Base-by-base conservation (phyloP, 148 eudicot species). In the Dysphania ambrosioides region DNA sequence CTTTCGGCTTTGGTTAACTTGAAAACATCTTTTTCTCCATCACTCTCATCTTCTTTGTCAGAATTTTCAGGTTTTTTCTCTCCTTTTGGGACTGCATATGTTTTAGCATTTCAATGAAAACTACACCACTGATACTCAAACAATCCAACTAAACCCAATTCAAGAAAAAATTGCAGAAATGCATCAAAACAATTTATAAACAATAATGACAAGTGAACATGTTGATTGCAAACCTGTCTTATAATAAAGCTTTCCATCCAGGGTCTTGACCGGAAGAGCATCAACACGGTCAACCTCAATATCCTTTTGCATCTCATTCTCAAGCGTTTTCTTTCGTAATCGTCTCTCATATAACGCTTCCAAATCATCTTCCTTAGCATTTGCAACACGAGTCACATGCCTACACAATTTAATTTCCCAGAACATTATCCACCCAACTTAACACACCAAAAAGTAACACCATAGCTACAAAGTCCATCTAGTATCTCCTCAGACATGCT, bases 181-280 rank as follows among this genome's bases (percentile, higher is more conserved):
- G 32, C 27, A 56, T 15, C 16, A 11, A 36, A 36, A 36, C 5
- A 36, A 36, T 36, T n/a, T 8, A 36, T 4, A 47, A 15, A 47
- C n/a, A 57, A 3, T 9, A 79, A 4, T 47, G 29, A 29, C 62
- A 79, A 0, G 26, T 2, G 8, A 26, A 72, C 42, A 5, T n/a
- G 24, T 40, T 35, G 31, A 55, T 6, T 72, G 8, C 80, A 56
- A 62, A 92, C 98, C 92, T 79, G 83, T 87, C 82, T 84, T 86
- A 73, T 85, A 95, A 76, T 75, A 67, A 73, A 95, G 85, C 72
- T 87, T 68, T 55, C 98, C 98, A 58, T 92, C 97, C 61, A 85
- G 71, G 4, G 93, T 90, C 85, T 95, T 95, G 27, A 95, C 92
- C 12, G 98, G 98, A 75, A 94, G 97, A 1, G 93, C 97, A 81